Evolutionary conservation across 1,139 yeast species (phyloP), one percentile per base, ranked within the genome.

Genomic region (Lodderomyces margitis): DNA sequence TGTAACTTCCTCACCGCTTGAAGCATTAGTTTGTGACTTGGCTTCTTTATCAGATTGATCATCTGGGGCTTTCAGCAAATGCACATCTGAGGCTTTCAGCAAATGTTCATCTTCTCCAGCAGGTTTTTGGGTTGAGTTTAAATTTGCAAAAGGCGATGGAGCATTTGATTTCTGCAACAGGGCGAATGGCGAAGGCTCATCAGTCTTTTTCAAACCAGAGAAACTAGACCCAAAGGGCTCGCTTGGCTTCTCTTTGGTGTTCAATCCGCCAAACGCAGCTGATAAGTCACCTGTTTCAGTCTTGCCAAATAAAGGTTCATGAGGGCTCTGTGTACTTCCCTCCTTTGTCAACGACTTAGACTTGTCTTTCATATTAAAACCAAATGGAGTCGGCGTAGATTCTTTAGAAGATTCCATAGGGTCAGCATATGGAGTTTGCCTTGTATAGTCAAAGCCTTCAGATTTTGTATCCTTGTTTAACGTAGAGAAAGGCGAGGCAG

Each of bases 31-130:
- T 27, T 12, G 30, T 6, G 32, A 8, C 5, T 28, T n/a, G 11
- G 34, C 44, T 6, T 34, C 39, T 6, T 39, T 37, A 8, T 40
- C 46, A n/a, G 19, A 33, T 19, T 45, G 42, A 14, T 34, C 42
- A 15, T 42, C 42, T 20, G 28, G 31, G 15, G 24, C 30, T 17
- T 5, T 21, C 32, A 5, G 34, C n/a, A 4, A 14, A 4, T 28
- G 5, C 14, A 36, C 19, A 2, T 30, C 34, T 10, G 17, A 34
- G 15, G 24, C 30, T 17, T 5, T 21, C 32, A 5, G 34, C n/a
- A 4, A 14, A 4, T 28, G 5, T 17, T 38, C 19, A 2, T 30
- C 34, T 10, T 42, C 37, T 21, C 20, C 30, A 7, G 36, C 42
- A 17, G 46, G 38, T 16, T 32, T 33, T 15, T 36, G 19, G n/a